A percentile compares a stretch with the other conserved stretches of the same genome.
These are phyloP conservation scores for Penicillium roqueforti DNA, from an alignment of 495 filamentous ascomycete species.

Conservation along the genomic window DNA sequence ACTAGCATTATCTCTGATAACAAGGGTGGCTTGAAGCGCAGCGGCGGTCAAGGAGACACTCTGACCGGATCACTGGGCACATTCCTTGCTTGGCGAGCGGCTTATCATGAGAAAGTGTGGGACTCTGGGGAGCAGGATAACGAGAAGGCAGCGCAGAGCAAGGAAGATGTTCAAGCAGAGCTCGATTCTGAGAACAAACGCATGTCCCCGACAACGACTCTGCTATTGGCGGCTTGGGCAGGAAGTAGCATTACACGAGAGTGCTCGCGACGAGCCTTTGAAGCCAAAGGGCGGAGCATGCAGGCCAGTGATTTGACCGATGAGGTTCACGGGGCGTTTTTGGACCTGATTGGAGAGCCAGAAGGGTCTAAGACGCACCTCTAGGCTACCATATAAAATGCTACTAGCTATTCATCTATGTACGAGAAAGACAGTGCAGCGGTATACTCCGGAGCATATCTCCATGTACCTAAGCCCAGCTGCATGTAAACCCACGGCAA, in stretches of 20 bases:
- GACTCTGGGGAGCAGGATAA: constrained; percentile 52
- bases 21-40: constrained; percentile 79
- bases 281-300: constrained; percentile 80
- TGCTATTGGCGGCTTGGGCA: constrained; percentile 78
- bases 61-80: constrained; percentile 87
- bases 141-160: constrained; percentile 33
- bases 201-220: constrained; percentile 56
- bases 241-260: constrained; percentile 86
- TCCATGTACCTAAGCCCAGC: not conserved
- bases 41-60: constrained; percentile 94
- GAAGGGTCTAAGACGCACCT: constrained; percentile 43
- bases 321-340: constrained; percentile 79
- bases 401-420: not conserved
- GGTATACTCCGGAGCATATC: not conserved
- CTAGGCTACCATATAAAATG: constrained; percentile 11
- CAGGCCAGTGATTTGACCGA: constrained; percentile 95
- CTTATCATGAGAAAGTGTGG: constrained; percentile 83
- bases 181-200: constrained; percentile 41
- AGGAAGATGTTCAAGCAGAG: constrained; percentile 41
- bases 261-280: constrained; percentile 83
- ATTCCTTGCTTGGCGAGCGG: constrained; percentile 78
- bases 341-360: constrained; percentile 64
- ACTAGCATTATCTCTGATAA: constrained; percentile 68
- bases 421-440: not conserved
- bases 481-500: not conserved